Conservation (phyloP, 306 rosid species). For the Parietaria judaica region DNA sequence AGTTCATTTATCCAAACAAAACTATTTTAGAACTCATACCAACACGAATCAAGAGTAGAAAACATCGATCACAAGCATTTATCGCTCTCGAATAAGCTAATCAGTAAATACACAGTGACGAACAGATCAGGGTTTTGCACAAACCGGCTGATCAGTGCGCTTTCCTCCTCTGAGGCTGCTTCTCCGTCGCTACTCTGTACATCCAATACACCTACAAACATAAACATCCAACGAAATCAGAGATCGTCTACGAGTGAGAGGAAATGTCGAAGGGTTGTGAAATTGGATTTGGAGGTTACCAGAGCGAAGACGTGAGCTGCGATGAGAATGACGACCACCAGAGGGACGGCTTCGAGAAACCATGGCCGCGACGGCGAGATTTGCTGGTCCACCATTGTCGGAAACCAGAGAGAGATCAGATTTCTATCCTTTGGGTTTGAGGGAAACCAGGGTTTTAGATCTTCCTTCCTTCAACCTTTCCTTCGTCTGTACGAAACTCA, state of each 20-base stretch:
- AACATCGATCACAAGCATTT: too few species aligned
- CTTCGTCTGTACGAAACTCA: neutral
- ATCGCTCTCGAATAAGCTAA: too few species aligned
- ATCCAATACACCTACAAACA: conserved; percentile 67
- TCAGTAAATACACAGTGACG: neutral
- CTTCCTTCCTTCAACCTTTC: neutral
- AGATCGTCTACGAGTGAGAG: neutral
- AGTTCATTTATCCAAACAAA: too few species aligned
- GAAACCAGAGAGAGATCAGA: neutral
- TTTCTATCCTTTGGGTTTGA: conserved; percentile 1
- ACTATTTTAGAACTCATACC: too few species aligned
- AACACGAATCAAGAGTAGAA: too few species aligned
- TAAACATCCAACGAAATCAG: conserved; percentile 4
- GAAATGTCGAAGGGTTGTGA: neutral
- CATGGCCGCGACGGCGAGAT: conserved; percentile 46
- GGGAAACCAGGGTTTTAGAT: neutral
- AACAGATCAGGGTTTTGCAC: conserved; percentile 40
- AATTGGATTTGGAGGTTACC: conserved; percentile 28
- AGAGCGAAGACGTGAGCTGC: conserved; percentile 81
- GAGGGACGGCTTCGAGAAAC: conserved; percentile 53
- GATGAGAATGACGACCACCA: conserved; percentile 49
- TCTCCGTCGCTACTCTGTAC: conserved; percentile 77
- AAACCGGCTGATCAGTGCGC: conserved; percentile 43
- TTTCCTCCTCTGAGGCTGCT: conserved; percentile 65
- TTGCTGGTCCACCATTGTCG: conserved; percentile 47